A percentile compares a stretch with the other conserved stretches of the same genome.
Conservation (phyloP, 1,284 basidiomycete genomes). For the Schizophyllum amplum region DNA sequence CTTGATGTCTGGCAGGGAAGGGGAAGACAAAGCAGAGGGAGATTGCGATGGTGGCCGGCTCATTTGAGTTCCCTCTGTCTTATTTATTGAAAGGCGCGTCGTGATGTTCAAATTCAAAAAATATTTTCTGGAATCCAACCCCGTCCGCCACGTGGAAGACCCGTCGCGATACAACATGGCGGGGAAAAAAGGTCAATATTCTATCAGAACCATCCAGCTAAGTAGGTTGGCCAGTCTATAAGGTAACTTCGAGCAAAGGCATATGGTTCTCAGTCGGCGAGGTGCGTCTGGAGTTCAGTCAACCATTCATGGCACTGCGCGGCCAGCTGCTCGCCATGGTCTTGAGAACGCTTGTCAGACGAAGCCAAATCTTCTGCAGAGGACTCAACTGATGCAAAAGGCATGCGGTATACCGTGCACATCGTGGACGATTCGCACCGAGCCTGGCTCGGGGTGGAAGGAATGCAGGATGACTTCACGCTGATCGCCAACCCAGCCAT, state of each 20-base stretch:
- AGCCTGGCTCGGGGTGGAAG: conserved; percentile 25
- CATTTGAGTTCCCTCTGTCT: not conserved
- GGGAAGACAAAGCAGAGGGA: not conserved
- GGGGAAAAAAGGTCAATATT: too few species aligned
- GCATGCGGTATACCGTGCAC: conserved; percentile 45
- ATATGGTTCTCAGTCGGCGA: not conserved
- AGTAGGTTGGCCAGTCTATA: too few species aligned
- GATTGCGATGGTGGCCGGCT: not conserved
- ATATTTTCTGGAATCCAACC: not conserved
- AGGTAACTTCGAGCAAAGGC: too few species aligned
- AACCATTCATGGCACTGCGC: conserved; percentile 43
- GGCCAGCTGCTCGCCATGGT: conserved; percentile 42
- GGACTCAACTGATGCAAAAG: conserved; percentile 52
- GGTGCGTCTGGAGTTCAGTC: not conserved
- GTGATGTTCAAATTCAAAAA: not conserved
- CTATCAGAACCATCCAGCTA: too few species aligned
- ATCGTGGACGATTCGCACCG: conserved; percentile 30
- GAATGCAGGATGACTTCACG: conserved; percentile 30
- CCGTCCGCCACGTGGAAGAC: not conserved
- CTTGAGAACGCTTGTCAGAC: conserved; percentile 20
- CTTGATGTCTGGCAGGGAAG: not conserved
- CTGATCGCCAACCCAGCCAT: conserved; percentile 53
- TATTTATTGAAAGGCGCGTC: not conserved
- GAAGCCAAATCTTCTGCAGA: not conserved
- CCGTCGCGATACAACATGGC: too few species aligned